Evolutionary conservation across 371 early-diverging fungal genomes (phyloP), one percentile per base, ranked within the genome.

Genomic region (Mucor lusitanicus): DNA sequence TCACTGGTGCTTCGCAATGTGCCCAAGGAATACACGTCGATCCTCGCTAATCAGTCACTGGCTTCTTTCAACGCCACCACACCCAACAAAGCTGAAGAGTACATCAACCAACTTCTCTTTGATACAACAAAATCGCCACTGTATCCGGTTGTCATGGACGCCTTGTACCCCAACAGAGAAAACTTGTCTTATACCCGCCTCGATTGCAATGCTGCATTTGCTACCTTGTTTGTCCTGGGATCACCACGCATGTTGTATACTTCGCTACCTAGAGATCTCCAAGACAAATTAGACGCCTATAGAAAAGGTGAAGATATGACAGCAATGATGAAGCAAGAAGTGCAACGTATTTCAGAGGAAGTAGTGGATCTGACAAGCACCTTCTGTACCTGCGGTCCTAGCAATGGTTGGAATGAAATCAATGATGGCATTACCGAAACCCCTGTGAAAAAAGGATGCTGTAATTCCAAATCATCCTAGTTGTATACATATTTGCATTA

Each of bases 1-100:
- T 69, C 75, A 42, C 55, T 83, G 1, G 84, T 83, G 9, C 72
- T 83, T 40, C 75, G 84, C 15, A 83, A 83, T 23, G 75, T 83
- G 4, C 84, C 84, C n/a, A 68, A 73, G 19, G 81, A 83, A 54
- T 83, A 78, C 54, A 78, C 81, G 0, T 63, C 70, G 0, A 75
- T 83, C 13, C 68, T 83, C 17, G 81, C 78, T 21, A 83, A 71
- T 40, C 76, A 79, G 50, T 83, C 82, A 8, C 58, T 75, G 2
- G 66, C 68, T 25, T 72, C 76, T 3, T 69, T 69, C 21, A 71
- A 63, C 50, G 62, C 80, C 9, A n/a, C 64, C n/a, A 65, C 75
- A 28, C 55, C 77, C 11, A 70, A 71, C 21, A 64, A 75, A 39
- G 75, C 80, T 17, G 64, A 70, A 28, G 59, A 74, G 17, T 83